Base-by-base conservation (phyloP, 306 rosid species). In the Albizia julibrissin region DNA sequence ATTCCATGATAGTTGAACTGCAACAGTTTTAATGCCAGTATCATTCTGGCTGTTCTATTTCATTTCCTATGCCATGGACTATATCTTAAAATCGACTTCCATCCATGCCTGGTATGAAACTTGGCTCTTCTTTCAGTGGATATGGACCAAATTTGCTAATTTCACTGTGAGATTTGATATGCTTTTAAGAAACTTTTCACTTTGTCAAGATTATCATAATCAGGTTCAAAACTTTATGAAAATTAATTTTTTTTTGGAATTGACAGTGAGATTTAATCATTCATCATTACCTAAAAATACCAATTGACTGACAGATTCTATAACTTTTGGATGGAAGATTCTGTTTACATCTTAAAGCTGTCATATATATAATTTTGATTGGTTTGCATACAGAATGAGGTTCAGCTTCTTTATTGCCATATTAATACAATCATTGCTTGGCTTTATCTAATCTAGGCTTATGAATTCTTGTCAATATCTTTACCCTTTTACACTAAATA, bases 361-460 rank as follows among this genome's bases (percentile, higher is more conserved):
- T 27, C 46, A 39, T 43, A 22, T 27, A 47, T 46, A 14, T 19
- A 10, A 78, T 12, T 15, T 66, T 47, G 37, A 39, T 64, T 62
- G 31, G 66, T 65, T 46, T 46, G 43, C 37, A 13, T 70, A 8
- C 18, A 66, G 69, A 39, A 39, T 75, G 85, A 82, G 26, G 62
- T 40, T 75, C 15, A 14, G 49, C 76, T 21, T 34, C 71, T 67
- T 67, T 31, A 15, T 82, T 40, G 39, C 71, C 64, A 14, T 73
- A 43, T 34, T 58, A 18, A 69, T 83, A 72, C 74, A 72, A 31
- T 73, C 59, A 54, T 73, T 10, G 39, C 68, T 52, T 66, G 43
- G 16, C 42, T 22, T 49, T 73, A 24, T 79, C 24, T 29, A 33
- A n/a, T 8, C 26, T 4, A 15, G 9, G 66, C 66, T 59, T 59